Conservation (phyloP, 352 stramenopile species). For the Globisporangium irregulare region DNA sequence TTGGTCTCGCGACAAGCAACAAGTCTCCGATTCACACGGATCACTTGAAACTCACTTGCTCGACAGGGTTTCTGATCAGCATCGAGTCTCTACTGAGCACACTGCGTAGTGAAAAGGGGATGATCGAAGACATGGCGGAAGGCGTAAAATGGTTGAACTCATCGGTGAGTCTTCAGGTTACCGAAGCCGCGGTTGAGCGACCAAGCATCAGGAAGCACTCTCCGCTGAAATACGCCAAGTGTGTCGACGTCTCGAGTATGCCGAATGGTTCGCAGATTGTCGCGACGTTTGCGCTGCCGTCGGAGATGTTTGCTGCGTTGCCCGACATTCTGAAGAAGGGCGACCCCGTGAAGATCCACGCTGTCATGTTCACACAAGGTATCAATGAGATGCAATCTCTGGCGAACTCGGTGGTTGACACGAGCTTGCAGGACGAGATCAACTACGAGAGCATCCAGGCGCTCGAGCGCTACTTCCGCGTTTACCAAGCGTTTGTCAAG, state of each 20-base stretch:
- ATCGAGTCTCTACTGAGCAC: slow-evolving; percentile 95
- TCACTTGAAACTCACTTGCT: slow-evolving; percentile 58
- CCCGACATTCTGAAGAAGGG: slow-evolving; percentile 62
- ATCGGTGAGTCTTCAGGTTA: slow-evolving; percentile 76
- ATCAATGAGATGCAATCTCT: slow-evolving; percentile 95
- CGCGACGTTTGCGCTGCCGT: slow-evolving; percentile 65
- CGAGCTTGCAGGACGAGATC: slow-evolving; percentile 82
- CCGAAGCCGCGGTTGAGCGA: not conserved
- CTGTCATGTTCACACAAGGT: slow-evolving; percentile 86
- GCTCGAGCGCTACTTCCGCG: slow-evolving; percentile 69
- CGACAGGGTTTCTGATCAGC: slow-evolving; percentile 85
- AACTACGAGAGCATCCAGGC: slow-evolving; percentile 75
- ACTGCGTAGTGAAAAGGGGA: slow-evolving; percentile 93
- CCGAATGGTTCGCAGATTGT: slow-evolving; percentile 57
- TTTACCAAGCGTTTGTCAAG: slow-evolving; percentile 69
- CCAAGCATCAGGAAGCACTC: slow-evolving; percentile 41
- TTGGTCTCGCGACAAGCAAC: slow-evolving; percentile 64
- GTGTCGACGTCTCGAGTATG: slow-evolving; percentile 55
- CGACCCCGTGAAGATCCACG: slow-evolving; percentile 71
- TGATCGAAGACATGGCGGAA: slow-evolving; percentile 93
- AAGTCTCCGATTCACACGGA: slow-evolving; percentile 55
- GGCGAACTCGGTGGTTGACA: slow-evolving; percentile 83
- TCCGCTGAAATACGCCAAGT: slow-evolving; percentile 71
- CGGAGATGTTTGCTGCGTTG: slow-evolving; percentile 49
- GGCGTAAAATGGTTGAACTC: slow-evolving; percentile 82